Percentiles rank a stretch among this genome's conserved stretches.
Conservation (phyloP, 192 early-diverging fungal genomes). For the Backusella morwellensis region DNA sequence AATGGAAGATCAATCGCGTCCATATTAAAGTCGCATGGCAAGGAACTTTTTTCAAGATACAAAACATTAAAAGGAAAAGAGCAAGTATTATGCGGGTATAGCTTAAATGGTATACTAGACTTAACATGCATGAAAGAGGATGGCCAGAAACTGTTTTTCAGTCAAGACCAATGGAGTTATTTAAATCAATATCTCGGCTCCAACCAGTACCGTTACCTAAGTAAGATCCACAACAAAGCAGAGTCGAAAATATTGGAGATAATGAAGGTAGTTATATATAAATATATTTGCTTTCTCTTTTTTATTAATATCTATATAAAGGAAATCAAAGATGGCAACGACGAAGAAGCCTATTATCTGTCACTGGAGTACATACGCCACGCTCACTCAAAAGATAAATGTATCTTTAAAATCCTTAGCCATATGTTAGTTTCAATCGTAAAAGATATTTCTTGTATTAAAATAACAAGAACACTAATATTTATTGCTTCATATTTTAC, state of each 20-base stretch:
- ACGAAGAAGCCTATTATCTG: neutral
- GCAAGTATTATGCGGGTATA: neutral
- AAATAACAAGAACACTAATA: neutral
- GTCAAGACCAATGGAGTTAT: too few relatives aligned
- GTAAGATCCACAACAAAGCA: too few relatives aligned
- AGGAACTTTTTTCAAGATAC: neutral
- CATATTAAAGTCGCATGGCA: neutral
- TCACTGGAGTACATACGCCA: neutral
- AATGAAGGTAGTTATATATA: too few relatives aligned
- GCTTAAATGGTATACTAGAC: neutral
- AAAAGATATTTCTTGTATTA: neutral
- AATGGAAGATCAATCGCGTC: neutral
- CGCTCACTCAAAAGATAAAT: neutral
- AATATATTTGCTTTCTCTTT: too few relatives aligned
- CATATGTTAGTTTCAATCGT: neutral
- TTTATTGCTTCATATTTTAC: neutral
- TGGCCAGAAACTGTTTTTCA: too few relatives aligned
- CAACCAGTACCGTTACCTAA: too few relatives aligned
- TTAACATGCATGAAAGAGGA: neutral
- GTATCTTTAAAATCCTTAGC: neutral
- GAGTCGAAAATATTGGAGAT: too few relatives aligned
- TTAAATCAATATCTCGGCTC: too few relatives aligned
- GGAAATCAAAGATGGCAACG: neutral
- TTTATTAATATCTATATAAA: neutral
- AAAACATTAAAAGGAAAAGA: neutral